Evolutionary conservation across 2,329 filamentous ascomycete species (phyloP).

Genomic region (Monilinia vaccinii-corymbosi): DNA sequence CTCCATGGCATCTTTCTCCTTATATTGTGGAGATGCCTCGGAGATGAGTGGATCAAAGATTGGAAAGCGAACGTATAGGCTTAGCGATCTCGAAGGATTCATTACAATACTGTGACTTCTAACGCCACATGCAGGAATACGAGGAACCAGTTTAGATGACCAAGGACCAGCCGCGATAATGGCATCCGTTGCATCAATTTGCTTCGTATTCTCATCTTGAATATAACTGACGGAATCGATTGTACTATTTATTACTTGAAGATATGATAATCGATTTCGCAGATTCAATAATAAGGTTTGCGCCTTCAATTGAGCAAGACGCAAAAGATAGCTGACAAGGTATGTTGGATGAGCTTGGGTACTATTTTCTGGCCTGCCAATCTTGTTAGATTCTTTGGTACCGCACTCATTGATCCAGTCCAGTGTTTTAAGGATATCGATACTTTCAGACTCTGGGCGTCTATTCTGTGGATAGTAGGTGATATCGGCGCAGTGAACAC

Average conservation of each 20-base stretch:
- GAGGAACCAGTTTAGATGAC: neutral
- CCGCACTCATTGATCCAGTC: neutral
- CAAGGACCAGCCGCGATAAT: neutral
- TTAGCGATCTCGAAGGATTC: neutral
- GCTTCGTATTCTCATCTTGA: neutral
- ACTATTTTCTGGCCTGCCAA: neutral
- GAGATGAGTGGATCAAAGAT: neutral
- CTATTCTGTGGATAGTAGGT: neutral
- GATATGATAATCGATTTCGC: neutral
- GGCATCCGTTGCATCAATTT: neutral
- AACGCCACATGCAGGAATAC: neutral
- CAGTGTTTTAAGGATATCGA: neutral
- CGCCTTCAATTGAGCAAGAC: neutral
- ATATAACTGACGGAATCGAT: neutral
- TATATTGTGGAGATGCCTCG: neutral
- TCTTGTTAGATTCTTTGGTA: neutral
- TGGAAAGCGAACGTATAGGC: neutral
- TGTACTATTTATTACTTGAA: neutral
- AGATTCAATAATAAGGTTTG: neutral
- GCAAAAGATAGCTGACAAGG: neutral
- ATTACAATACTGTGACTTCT: neutral
- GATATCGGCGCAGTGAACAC: conserved; percentile 52
- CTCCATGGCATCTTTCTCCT: neutral
- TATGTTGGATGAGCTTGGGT: neutral
- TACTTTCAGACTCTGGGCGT: neutral